Percentiles rank a stretch among this genome's conserved stretches.
Conservation (phyloP, 1,284 basidiomycete species). For the Fistulinella staudtii region DNA sequence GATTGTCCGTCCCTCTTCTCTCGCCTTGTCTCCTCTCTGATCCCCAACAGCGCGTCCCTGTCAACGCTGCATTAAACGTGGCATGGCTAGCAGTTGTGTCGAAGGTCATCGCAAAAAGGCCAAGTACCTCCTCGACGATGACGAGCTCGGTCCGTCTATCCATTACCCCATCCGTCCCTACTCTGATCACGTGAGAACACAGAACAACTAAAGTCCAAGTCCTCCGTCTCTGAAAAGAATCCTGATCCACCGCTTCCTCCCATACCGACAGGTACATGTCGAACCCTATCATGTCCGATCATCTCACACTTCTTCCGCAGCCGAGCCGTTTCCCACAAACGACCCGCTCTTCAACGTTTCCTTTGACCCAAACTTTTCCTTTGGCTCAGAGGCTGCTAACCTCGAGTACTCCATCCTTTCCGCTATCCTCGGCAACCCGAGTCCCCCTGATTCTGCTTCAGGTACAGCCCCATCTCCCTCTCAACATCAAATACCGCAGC, state of each 20-base stretch:
- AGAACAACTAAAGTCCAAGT: conserved; percentile 59
- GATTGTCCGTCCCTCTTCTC: conserved; percentile 62
- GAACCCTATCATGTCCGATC: neutral
- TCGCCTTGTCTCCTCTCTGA: conserved; percentile 12
- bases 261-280: conserved; percentile 30
- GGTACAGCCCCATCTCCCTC: conserved; percentile 40
- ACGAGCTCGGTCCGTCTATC: conserved; percentile 72
- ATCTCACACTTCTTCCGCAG: conserved; percentile 23
- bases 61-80: conserved; percentile 91
- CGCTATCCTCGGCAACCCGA: conserved; percentile 80
- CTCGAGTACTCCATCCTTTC: conserved; percentile 90
- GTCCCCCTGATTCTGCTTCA: conserved; percentile 52
- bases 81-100: conserved; percentile 82
- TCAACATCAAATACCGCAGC: conserved; percentile 35
- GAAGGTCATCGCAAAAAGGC: conserved; percentile 98
- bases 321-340: conserved; percentile 48
- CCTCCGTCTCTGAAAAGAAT: conserved; percentile 15
- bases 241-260: conserved; percentile 26
- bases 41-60: conserved; percentile 79
- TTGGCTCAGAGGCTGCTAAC: conserved; percentile 85
- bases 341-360: conserved; percentile 61
- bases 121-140: conserved; percentile 92
- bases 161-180: conserved; percentile 18
- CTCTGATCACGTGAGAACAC: conserved; percentile 38
- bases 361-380: conserved; percentile 63